Conservation (phyloP, 495 filamentous ascomycete genomes). For the Bryoglossum gracile region DNA sequence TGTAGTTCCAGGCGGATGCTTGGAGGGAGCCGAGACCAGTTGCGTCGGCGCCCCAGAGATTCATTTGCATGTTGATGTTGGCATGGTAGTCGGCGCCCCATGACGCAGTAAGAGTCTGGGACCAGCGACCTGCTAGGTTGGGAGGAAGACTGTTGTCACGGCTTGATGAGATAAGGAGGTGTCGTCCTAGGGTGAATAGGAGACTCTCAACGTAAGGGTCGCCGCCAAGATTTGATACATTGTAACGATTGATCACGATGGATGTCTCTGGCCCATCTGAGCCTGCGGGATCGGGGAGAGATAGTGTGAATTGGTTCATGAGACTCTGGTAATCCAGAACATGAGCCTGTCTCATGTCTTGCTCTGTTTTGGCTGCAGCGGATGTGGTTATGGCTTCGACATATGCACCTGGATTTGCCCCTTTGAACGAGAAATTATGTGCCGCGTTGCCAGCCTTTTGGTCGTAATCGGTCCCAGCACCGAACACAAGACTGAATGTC, state of each 20-base stretch:
- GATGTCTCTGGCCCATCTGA: constrained; percentile 33
- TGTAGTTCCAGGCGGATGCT: constrained; percentile 37
- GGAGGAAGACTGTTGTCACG: constrained; percentile 31
- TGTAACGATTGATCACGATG: constrained; percentile 31
- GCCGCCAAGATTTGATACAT: constrained; percentile 21
- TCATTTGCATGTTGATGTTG: constrained; percentile 50
- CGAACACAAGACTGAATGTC: constrained; percentile 32
- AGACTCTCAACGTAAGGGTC: constrained; percentile 39
- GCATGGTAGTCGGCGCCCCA: constrained; percentile 46
- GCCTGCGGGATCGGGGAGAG: constrained; percentile 32
- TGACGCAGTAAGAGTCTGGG: constrained; percentile 21
- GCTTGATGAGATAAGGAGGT: constrained; percentile 38
- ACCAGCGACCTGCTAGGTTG: constrained; percentile 10
- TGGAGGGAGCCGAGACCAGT: constrained; percentile 27
- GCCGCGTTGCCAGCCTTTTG: constrained; percentile 34
- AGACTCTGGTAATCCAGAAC: constrained; percentile 34
- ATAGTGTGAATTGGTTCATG: constrained; percentile 31
- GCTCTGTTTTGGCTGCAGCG: constrained; percentile 26
- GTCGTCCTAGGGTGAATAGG: constrained; percentile 38
- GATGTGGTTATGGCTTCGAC: constrained; percentile 28
- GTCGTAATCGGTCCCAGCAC: constrained; percentile 41
- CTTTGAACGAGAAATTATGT: constrained; percentile 39
- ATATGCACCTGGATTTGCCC: constrained; percentile 32
- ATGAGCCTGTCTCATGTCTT: constrained; percentile 30
- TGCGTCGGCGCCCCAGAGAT: constrained; percentile 19